phyloP scores from a whole-genome alignment of 2,329 filamentous ascomycete species.

The Basipetospora sp. region DNA sequence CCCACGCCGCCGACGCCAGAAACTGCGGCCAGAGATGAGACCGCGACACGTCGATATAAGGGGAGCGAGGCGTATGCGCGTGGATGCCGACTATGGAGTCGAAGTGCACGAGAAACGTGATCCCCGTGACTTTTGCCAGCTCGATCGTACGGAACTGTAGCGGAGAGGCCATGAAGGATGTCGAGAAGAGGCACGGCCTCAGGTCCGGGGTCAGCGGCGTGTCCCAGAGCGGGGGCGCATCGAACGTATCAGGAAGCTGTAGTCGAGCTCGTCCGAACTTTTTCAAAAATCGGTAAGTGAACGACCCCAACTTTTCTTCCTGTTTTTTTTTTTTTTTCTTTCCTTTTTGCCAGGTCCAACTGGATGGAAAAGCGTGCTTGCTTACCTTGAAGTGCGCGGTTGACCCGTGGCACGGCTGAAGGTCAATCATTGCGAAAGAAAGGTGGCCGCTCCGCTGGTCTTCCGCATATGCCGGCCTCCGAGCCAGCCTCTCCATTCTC shows the following conservation, averaged over 20 bases:
- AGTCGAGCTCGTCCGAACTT: no score
- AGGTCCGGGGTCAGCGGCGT: conserved; percentile 8
- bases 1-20: conserved; percentile 8
- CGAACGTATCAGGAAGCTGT: conserved; percentile 4
- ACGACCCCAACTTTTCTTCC: no score
- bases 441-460: neutral
- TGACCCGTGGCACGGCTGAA: neutral
- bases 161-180: neutral
- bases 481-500: conserved; percentile 7
- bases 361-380: no score
- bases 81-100: conserved; percentile 8
- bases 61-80: conserved; percentile 7
- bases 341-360: no score
- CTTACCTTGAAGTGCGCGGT: conserved; percentile 9
- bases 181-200: conserved; percentile 7
- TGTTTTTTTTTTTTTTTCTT: no score
- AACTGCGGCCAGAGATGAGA: conserved; percentile 6
- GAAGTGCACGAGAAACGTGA: conserved; percentile 8
- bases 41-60: conserved; percentile 7
- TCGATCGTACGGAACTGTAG: conserved; percentile 9
- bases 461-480: neutral
- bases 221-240: conserved; percentile 9
- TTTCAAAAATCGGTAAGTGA: no score
- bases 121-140: conserved; percentile 2
- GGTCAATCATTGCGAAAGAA: conserved; percentile 7